Evolutionary conservation across 768 basidiomycete genomes (phyloP), one percentile per base, ranked within the genome.

Genomic region (Mrakia frigida): DNA sequence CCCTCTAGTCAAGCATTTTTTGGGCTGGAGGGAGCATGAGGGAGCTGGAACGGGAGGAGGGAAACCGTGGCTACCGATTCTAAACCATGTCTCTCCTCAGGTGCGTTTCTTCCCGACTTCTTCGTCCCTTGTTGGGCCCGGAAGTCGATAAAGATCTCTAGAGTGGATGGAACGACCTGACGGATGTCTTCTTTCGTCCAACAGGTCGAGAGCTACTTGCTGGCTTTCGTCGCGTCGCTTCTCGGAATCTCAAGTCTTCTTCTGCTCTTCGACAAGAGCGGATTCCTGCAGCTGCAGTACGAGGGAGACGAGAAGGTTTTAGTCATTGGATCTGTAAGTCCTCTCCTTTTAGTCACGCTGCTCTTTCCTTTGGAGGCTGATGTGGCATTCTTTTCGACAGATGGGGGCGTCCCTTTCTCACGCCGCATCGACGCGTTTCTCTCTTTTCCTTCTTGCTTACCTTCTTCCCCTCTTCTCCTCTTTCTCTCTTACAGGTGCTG

Each of bases 281-380:
- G 13, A 23, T 68, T 68, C 37, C 37, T 68, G 4, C 65, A 68
- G 39, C 35, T 25, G 1, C 39, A 13, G 11, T 5, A 6, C 25
- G 35, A 68, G 25, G 37, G 37, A 25, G 37, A 68, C 39, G 65
- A 68, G 21, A 68, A 68, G 65, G 65, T 68, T 23, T 39, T 68
- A 1, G 25, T 68, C 25, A 39, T 68, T 13, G 65, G 65, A 35
- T 68, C 65, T 25, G 65, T 68, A 11, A n/a, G 65, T 68, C 14
- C 16, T 14, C 3, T 14, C 2, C 14, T 18, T 23, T 31, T 65
- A 3, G 21, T 65, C 63, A n/a, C 7, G 14, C 23, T 31, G 7
- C 9, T 37, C 37, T n/a, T 65, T 31, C 25, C 18, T 21, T 68
- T 39, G 39, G 46, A 21, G 46, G 65, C 39, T 41, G 35, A 68